Base-by-base conservation (phyloP, 164 flowering plant genomes). In the Saururus chinensis region DNA sequence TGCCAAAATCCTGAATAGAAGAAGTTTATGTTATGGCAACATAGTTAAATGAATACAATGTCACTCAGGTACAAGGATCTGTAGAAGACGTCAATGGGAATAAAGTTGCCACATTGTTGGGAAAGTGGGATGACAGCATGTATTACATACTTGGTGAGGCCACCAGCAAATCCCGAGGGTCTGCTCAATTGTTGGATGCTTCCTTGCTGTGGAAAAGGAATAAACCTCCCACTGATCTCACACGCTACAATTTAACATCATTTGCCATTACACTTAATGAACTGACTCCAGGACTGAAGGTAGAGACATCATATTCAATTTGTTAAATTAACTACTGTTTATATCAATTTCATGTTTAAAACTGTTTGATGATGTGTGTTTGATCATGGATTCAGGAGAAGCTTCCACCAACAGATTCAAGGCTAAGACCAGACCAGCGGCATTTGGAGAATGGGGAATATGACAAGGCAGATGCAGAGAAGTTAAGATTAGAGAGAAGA, bases 391-490 rank as follows among this genome's bases (percentile, higher is more conserved):
- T 84, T 74, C 81, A 92, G 98, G 98, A 86, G 83, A 86, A 78
- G 71, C 93, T 92, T 40, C 98, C 98, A 7, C 96, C 96, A 24
- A 87, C 95, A 24, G 98, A 92, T 78, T 92, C 96, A 57, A 82
- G 98, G 72, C 87, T 86, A 20, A 80, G 98, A 75, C 98, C 98
- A 49, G 98, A 92, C 65, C 98, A 92, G 71, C 82, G 96, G 62
- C 77, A 81, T 80, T 77, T 92, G 35, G 98, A 92, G 74, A 89
- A 89, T 71, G 98, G 98, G 61, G 93, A 87, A 64, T 92, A 83
- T 64, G 98, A 84, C 59, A 87, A 75, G 74, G 96, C 98, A 53
- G 83, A 92, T 74, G 71, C 73, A 4, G 98, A 92, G 81, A 92
- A 92, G 75, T 81, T 79, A 26, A 81, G 96, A 19, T 65, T 92